Evolutionary conservation across 148 eudicot species (phyloP).

Genomic region (Camellia granthamiana): DNA sequence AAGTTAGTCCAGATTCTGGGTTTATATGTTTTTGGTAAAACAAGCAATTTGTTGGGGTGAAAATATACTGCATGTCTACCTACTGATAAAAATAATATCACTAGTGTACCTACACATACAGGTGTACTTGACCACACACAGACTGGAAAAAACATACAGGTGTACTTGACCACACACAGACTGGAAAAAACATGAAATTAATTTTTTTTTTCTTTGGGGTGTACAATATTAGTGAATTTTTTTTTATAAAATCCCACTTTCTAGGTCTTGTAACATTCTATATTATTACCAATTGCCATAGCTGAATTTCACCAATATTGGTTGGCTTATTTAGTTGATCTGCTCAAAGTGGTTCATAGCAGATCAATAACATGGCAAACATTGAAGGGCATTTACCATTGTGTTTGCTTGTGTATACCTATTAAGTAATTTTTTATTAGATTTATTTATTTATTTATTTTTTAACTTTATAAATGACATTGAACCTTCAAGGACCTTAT

Average conservation of each 20-base stretch:
- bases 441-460: no score
- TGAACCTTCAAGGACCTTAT: not conserved
- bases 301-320: not conserved
- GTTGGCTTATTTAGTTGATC: not conserved
- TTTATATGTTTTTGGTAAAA: not conserved
- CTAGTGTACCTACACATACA: not conserved
- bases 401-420: no score
- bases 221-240: not conserved
- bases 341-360: no score
- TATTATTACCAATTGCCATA: not conserved
- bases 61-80: not conserved
- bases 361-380: no score
- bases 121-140: not conserved
- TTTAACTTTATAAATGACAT: no score
- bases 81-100: not conserved
- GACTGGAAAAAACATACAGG: no score
- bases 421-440: no score
- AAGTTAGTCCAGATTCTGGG: not conserved
- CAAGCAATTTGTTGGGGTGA: not conserved
- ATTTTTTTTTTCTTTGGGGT: not conserved
- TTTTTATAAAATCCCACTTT: not conserved
- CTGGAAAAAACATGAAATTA: no score
- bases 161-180: no score
- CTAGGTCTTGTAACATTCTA: not conserved
- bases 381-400: no score